These are phyloP conservation scores for Xylaria flabelliformis DNA, from an alignment of 495 filamentous ascomycete genomes.

Conservation along the genomic window DNA sequence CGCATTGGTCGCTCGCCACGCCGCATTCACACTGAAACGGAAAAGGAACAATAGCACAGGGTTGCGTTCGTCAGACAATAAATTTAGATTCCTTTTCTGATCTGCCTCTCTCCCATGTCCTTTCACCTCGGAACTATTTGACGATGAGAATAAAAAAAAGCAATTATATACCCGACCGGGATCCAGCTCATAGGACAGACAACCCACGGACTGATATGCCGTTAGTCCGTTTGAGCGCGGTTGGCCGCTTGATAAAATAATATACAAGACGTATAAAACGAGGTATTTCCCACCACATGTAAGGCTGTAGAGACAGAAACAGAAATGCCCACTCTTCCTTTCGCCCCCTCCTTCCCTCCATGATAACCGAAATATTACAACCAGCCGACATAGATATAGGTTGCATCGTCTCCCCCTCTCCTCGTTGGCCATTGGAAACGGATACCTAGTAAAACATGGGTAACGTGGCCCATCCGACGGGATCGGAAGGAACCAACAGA, in stretches of 20 bases:
- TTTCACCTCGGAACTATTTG: not conserved
- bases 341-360: not conserved
- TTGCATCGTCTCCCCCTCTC: conserved; percentile 9
- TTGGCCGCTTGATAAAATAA: conserved; percentile 35
- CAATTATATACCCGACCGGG: conserved; percentile 12
- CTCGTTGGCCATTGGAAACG: not conserved
- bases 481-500: conserved; percentile 32
- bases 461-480: conserved; percentile 32
- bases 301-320: not conserved
- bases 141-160: conserved; percentile 6
- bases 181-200: not conserved
- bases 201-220: not conserved
- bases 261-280: conserved; percentile 40
- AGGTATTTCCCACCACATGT: not conserved
- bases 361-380: conserved; percentile 13
- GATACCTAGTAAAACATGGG: conserved; percentile 33
- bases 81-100: conserved; percentile 15
- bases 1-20: not conserved
- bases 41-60: not conserved
- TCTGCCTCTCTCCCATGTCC: not conserved
- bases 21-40: conserved; percentile 2
- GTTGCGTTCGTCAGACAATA: conserved; percentile 5
- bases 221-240: not conserved
- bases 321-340: not conserved
- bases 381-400: conserved; percentile 20